phyloP scores from a whole-genome alignment of 2,329 filamentous ascomycete genomes.

The Penicillium hesseltinei region DNA sequence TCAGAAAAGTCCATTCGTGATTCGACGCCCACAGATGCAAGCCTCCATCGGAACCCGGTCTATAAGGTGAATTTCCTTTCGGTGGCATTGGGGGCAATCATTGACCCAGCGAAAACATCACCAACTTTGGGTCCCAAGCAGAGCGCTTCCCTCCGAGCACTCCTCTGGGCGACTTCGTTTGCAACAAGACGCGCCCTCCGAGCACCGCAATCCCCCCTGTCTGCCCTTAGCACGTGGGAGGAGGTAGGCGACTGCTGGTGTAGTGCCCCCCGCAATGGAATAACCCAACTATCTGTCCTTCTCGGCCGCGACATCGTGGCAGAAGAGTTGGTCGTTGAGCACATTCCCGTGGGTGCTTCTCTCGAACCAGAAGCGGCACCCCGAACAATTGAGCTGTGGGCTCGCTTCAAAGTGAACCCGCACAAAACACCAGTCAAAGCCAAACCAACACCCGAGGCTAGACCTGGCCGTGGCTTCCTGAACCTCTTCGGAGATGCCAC shows the following conservation, averaged over 20 bases:
- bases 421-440: conserved; percentile 1
- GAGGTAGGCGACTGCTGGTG: conserved; percentile 91
- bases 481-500: conserved; percentile 3
- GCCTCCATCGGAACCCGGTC: conserved; percentile 13
- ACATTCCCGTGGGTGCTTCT: conserved; percentile 63
- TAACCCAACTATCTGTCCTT: conserved; percentile 43
- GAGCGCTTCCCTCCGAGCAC: conserved; percentile 19
- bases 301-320: conserved; percentile 57
- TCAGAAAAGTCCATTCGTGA: conserved; percentile 22
- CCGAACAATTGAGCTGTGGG: conserved; percentile 68
- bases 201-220: conserved; percentile 42
- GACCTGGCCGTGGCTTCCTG: conserved; percentile 2
- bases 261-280: conserved; percentile 50
- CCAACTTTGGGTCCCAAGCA: conserved; percentile 45
- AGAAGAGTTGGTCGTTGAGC: conserved; percentile 69
- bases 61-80: conserved; percentile 71
- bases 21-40: conserved; percentile 22
- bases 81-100: conserved; percentile 60
- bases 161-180: conserved; percentile 5
- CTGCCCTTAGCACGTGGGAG: conserved; percentile 67
- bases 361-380: conserved; percentile 63
- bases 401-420: conserved; percentile 51
- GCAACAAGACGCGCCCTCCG: conserved; percentile 6
- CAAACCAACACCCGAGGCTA: background rate
- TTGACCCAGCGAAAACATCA: conserved; percentile 63